Conservation (phyloP, 2,329 filamentous ascomycete species). For the Apiospora koreana region DNA sequence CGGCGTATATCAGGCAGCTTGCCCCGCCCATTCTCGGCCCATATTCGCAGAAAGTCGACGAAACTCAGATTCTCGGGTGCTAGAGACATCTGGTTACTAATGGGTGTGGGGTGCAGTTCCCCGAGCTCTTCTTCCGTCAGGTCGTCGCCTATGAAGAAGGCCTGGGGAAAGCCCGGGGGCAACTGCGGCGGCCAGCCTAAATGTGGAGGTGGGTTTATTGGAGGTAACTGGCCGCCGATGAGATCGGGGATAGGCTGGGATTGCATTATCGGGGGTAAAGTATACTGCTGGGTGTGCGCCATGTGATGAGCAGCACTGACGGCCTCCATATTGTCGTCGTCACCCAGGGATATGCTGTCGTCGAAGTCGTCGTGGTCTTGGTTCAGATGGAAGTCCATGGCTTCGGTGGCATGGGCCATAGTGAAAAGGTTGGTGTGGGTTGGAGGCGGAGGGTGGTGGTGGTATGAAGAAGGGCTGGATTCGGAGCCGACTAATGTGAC, state of each 20-base stretch:
- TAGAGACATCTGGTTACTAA: constrained; percentile 38
- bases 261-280: constrained; percentile 31
- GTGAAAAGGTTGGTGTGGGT: neutral
- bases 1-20: constrained; percentile 3
- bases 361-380: neutral
- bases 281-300: constrained; percentile 34
- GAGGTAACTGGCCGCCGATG: neutral
- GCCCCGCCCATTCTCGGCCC: constrained; percentile 35
- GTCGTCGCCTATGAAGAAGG: constrained; percentile 18
- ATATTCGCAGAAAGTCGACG: constrained; percentile 50
- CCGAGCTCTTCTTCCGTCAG: constrained; percentile 20
- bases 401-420: neutral
- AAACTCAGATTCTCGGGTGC: constrained; percentile 52
- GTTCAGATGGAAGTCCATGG: neutral
- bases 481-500: constrained; percentile 19
- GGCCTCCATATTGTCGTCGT: constrained; percentile 24
- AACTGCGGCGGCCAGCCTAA: neutral
- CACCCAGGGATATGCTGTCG: constrained; percentile 5
- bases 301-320: constrained; percentile 24
- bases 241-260: neutral
- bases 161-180: neutral
- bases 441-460: neutral
- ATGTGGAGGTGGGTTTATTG: constrained; percentile 9
- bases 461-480: neutral
- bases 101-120: constrained; percentile 27